Conservation (phyloP, 2,329 filamentous ascomycete genomes). For the Monosporascus sp. region DNA sequence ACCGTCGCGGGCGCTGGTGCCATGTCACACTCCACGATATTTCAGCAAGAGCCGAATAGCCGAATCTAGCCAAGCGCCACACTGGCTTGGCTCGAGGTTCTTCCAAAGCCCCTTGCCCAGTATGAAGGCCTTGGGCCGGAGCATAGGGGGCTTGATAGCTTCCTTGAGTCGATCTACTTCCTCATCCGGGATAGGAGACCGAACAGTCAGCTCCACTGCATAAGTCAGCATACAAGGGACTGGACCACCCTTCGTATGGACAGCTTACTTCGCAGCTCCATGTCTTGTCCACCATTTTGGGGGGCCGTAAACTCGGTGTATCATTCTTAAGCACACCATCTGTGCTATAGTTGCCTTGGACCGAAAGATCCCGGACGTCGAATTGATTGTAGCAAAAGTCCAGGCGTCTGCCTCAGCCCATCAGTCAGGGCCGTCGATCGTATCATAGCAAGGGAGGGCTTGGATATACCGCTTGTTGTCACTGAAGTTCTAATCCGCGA, state of each 20-base stretch:
- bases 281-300: constrained; percentile 26
- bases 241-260: background rate
- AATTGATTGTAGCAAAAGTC: constrained; percentile 47
- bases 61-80: constrained; percentile 34
- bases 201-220: constrained; percentile 38
- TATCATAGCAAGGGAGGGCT: background rate
- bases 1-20: constrained; percentile 5
- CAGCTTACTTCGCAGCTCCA: constrained; percentile 21
- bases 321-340: constrained; percentile 38
- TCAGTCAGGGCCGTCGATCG: constrained; percentile 2
- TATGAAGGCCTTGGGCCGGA: constrained; percentile 35
- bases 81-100: constrained; percentile 36
- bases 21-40: constrained; percentile 9
- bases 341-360: constrained; percentile 44
- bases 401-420: constrained; percentile 23
- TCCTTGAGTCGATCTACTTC: constrained; percentile 33
- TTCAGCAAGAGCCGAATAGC: constrained; percentile 23
- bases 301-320: constrained; percentile 35
- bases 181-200: constrained; percentile 34
- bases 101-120: constrained; percentile 45
- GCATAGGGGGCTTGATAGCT: constrained; percentile 26
- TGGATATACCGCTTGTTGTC: constrained; percentile 31
- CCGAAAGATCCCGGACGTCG: constrained; percentile 42
- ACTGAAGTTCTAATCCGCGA: constrained; percentile 45
- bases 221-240: constrained; percentile 5